Base-by-base conservation (phyloP, 176 grass and related monocot species). In the Microstegium vimineum region DNA sequence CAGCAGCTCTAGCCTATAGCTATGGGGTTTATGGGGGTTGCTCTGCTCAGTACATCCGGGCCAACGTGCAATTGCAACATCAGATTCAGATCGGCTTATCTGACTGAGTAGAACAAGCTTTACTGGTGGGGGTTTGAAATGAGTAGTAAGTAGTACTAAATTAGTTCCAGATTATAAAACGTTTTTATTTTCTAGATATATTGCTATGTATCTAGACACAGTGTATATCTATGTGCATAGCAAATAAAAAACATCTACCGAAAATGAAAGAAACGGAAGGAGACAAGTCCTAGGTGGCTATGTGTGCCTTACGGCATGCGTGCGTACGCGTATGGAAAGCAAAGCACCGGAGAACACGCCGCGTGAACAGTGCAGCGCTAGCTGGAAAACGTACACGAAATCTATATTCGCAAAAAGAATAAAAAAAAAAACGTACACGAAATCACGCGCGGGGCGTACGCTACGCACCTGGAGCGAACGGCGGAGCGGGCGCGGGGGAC, bases 401-500 rank as follows among this genome's bases (percentile, higher is more conserved):
- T 31, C 28, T n/a, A n/a, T n/a, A n/a, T n/a, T n/a, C n/a, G n/a
- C n/a, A n/a, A n/a, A n/a, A n/a, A n/a, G n/a, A n/a, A n/a, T n/a
- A n/a, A n/a, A n/a, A n/a, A n/a, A n/a, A n/a, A 18, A 32, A 80
- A 40, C 76, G 76, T 86, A 38, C 30, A 66, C 56, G 84, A 35
- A 31, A 64, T 31, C 28, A 65, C 23, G 35, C 35, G 10, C 59
- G 13, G 47, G 5, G 42, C 14, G 66, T 69, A 68, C 40, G 27
- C n/a, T 25, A 77, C 78, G 83, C 66, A 99, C 96, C 93, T 99
- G 96, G 47, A 99, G 90, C 17, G 96, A 95, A 12, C 96, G 89
- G 42, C 96, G 96, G 62, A 99, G 96, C 47, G 96, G 96, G 10
- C 96, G 89, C 64, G 96, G 93, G 1, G 96, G 96, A 2, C 96